Evolutionary conservation across 805 yeast genomes (phyloP), one percentile per base, ranked within the genome.

Genomic region (Metschnikowia matae): DNA sequence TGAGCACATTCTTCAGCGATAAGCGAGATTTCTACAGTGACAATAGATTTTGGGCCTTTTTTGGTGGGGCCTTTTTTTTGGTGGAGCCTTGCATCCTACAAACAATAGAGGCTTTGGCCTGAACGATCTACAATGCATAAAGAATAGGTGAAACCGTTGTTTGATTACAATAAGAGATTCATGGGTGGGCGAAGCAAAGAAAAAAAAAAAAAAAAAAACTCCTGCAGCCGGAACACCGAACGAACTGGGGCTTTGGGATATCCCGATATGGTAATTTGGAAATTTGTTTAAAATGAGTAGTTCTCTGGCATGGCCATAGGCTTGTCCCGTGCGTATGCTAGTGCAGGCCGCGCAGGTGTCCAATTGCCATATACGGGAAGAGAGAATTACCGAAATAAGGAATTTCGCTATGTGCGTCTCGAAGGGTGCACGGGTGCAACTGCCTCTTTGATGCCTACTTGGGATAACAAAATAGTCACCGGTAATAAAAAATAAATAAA

Each of bases 331-430:
- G 43, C 18, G 41, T 31, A 14, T 14, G 37, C 40, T 21, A 35
- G 31, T 45, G 35, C 42, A 35, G 40, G 38, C 23, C 31, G 34
- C 41, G 46, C 45, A 33, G 31, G 13, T 20, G 32, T 6, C 31
- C 38, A 18, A 29, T 42, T 42, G 41, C 47, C 32, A 20, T 37
- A 32, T 23, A 20, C 23, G 46, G 46, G 21, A 48, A 40, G 23
- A 4, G 46, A 17, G 14, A 43, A 34, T 49, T 36, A 17, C 50
- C 50, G 38, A 17, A 34, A 33, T 21, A 18, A 46, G 54, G 32
- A 51, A 34, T 14, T 14, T 13, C 13, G 26, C 40, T 13, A 6
- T 3, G 36, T 34, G 13, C 21, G n/a, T 26, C 29, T 26, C 4
- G 39, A 21, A n/a, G 7, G 41, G 31, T 39, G 31, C 41, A 23